Base-by-base conservation (phyloP, 805 yeast genomes). In the Yamadazyma scolyti region DNA sequence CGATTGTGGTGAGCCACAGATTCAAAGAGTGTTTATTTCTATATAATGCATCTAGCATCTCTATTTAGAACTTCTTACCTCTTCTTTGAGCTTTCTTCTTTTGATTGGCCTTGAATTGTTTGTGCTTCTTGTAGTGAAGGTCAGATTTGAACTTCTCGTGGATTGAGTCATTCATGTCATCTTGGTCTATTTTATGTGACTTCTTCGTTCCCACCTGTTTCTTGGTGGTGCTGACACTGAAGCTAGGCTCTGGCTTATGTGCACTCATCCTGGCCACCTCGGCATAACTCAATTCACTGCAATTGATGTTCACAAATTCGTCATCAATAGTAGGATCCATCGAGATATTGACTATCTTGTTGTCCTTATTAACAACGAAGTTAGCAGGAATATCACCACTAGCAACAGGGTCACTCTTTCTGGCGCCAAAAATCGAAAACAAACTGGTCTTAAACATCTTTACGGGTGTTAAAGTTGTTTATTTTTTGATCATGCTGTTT, bases 271-370 rank as follows among this genome's bases (percentile, higher is more conserved):
- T 24, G 4, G 71, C 69, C 17, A 54, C 72, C 41, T 65, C 71
- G n/a, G 72, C 72, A 36, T 65, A 65, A n/a, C 65, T 53, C 37
- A 65, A 50, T 31, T 55, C 53, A 25, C 54, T 54, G 40, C 41
- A 47, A 30, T 53, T 51, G 33, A 65, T 61, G 25, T 61, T 67
- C 14, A 65, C 57, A 31, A 64, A 58, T 17, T 58, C 64, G 10
- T 48, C 50, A 21, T 54, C 40, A 12, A 30, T 5, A 9, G 31
- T 46, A 26, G 53, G 56, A 20, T 48, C 49, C 68, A 65, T 61
- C 8, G 66, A 52, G 15, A 65, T 51, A 27, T 53, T 50, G 37
- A 59, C 38, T 37, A 56, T 33, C 17, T 34, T 40, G 30, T 51
- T 43, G 16, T 50, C 54, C 27, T 52, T 42, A 16, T 53, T 51